Percentiles rank a stretch among this genome's conserved stretches.
phyloP scores from a whole-genome alignment of 179 eudicot genomes.

The Camellia oleifera region DNA sequence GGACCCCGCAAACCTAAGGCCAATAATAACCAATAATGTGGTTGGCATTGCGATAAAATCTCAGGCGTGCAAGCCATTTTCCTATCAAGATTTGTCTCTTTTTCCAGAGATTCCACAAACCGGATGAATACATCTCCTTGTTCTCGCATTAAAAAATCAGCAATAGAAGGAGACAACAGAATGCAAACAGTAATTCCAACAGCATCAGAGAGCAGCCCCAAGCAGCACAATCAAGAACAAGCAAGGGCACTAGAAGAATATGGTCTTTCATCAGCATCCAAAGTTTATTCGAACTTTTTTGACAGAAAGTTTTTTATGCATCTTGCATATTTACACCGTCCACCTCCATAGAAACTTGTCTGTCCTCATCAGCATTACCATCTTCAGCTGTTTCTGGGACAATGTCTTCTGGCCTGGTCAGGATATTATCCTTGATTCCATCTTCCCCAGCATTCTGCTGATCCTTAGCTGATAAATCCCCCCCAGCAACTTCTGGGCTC shows the following conservation, averaged over 20 bases:
- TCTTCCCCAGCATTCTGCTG: slow-evolving; percentile 13
- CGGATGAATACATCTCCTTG: not conserved
- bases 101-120: not conserved
- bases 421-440: not conserved
- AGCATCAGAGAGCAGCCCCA: not conserved
- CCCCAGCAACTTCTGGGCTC: not conserved
- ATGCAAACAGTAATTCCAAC: not conserved
- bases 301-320: not conserved
- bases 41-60: too few relatives aligned
- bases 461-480: slow-evolving; percentile 10
- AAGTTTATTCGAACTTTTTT: not conserved
- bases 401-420: slow-evolving; percentile 7
- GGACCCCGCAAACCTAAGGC: too few relatives aligned
- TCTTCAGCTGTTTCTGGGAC: not conserved
- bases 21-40: too few relatives aligned
- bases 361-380: slow-evolving; percentile 3
- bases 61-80: too few relatives aligned
- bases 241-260: not conserved
- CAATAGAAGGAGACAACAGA: too few relatives aligned
- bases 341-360: not conserved
- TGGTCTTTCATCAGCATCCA: not conserved
- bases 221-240: not conserved
- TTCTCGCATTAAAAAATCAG: not conserved
- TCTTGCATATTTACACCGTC: not conserved
- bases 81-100: not conserved